Base-by-base conservation (phyloP, 2,329 filamentous ascomycete genomes). In the Monosporascus ibericus region DNA sequence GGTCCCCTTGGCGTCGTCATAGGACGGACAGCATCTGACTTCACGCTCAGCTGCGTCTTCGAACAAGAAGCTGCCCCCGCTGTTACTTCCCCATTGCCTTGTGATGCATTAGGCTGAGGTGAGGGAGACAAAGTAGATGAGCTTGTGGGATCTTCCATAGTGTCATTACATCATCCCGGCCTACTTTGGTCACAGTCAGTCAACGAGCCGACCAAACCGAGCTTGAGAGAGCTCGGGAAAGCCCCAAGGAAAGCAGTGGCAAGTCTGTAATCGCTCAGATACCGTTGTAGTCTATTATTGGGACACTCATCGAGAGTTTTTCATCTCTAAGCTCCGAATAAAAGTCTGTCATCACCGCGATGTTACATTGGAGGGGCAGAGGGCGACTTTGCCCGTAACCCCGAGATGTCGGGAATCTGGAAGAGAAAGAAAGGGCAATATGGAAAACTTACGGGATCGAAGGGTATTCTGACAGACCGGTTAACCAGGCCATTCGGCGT, bases 281-380 rank as follows among this genome's bases (percentile, higher is more conserved):
- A 94, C 89, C 89, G 89, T 94, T 92, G 88, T 94, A 94, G 89
- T 94, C 88, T 88, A 87, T 85, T 82, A 79, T 34, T 79, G 75
- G 75, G 78, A 74, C 81, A 72, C 73, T 78, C 84, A 86, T 72
- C 59, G 79, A 82, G 80, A 75, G 67, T 75, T 72, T 75, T 77
- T 70, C 77, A 74, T 75, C 78, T 80, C 79, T 85, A 76, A 74
- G 81, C 76, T 75, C 77, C 70, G 61, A 63, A 68, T 64, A 70
- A 67, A 72, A 70, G 61, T 71, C 72, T 80, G 78, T 86, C 84
- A 86, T 87, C 84, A 86, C 65, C 67, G 75, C 75, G 72, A 73
- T 59, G 40, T 22, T 17, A 47, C 47, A 51, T 36, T 46, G 27
- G 36, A 30, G 36, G 20, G 30, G 30, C 4, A 34, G 30, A 14